Evolutionary conservation across 2,329 filamentous ascomycete species (phyloP).

Genomic region (Sporothrix inflata): DNA sequence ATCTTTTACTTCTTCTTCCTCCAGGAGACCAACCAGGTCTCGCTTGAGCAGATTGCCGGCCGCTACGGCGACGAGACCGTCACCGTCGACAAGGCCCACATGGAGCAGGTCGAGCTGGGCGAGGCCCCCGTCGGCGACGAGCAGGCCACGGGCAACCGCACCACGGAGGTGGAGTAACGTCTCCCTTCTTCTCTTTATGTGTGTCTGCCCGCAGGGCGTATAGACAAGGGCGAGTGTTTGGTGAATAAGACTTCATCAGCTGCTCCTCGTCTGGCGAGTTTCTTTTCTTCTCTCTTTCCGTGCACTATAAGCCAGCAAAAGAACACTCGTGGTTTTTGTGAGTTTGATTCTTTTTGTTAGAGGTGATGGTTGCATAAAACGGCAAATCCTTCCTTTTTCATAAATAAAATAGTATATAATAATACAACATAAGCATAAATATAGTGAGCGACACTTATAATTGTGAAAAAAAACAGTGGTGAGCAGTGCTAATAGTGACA

Average conservation of each 20-base stretch:
- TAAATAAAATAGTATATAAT: neutral
- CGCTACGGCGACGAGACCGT: conserved; percentile 2
- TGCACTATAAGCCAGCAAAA: no score
- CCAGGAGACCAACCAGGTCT: conserved; percentile 4
- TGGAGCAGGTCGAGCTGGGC: conserved; percentile 7
- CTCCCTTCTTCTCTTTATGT: neutral
- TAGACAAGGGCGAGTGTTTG: neutral
- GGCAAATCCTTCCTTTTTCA: neutral
- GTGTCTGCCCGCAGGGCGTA: neutral
- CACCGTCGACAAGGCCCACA: conserved; percentile 3
- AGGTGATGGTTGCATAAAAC: neutral
- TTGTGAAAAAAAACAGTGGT: no score
- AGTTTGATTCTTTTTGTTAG: no score
- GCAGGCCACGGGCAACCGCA: neutral
- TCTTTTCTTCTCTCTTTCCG: neutral
- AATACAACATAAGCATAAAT: conserved; percentile 1
- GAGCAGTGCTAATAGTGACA: no score
- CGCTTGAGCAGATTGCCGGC: neutral
- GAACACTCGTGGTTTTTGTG: no score
- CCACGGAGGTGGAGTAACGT: neutral
- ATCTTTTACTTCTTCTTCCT: conserved; percentile 2
- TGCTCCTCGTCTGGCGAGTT: neutral
- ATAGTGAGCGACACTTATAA: no score
- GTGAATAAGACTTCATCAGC: no score
- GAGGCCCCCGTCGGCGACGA: no score